Evolutionary conservation across 164 flowering plant species (phyloP).

Genomic region (Berberis vulgaris): DNA sequence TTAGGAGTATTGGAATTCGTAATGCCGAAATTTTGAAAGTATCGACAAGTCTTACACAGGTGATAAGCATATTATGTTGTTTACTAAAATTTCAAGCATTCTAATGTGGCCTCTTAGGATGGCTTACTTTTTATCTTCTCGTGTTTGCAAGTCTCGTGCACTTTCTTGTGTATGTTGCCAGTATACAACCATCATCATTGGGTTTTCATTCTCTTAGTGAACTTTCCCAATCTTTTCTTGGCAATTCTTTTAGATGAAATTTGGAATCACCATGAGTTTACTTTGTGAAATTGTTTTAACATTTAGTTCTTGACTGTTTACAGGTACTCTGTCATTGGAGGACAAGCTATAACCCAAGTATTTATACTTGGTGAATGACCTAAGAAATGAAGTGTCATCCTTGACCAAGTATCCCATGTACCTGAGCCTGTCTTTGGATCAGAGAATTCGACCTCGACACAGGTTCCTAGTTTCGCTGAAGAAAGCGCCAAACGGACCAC

Average conservation of each 20-base stretch:
- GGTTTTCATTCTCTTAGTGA: no score
- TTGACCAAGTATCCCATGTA: conserved; percentile 89
- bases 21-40: conserved; percentile 80
- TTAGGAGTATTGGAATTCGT: conserved; percentile 85
- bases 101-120: background rate
- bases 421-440: conserved; percentile 85
- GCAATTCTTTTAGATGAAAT: background rate
- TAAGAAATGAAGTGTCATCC: conserved; percentile 66
- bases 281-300: background rate
- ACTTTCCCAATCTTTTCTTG: background rate
- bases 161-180: background rate
- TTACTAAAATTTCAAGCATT: background rate
- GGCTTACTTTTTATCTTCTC: background rate
- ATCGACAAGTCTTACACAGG: conserved; percentile 87
- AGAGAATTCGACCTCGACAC: conserved; percentile 97
- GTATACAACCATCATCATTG: no score
- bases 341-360: conserved; percentile 88
- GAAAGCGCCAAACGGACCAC: conserved; percentile 93
- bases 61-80: conserved; percentile 9
- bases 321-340: conserved; percentile 88
- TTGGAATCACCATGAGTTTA: background rate
- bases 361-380: conserved; percentile 77
- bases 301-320: conserved; percentile 5
- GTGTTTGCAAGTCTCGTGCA: background rate
- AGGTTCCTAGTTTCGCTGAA: conserved; percentile 73